These are phyloP conservation scores for Arachnomyces sp. DNA, from an alignment of 2,329 filamentous ascomycete genomes.

Conservation along the genomic window DNA sequence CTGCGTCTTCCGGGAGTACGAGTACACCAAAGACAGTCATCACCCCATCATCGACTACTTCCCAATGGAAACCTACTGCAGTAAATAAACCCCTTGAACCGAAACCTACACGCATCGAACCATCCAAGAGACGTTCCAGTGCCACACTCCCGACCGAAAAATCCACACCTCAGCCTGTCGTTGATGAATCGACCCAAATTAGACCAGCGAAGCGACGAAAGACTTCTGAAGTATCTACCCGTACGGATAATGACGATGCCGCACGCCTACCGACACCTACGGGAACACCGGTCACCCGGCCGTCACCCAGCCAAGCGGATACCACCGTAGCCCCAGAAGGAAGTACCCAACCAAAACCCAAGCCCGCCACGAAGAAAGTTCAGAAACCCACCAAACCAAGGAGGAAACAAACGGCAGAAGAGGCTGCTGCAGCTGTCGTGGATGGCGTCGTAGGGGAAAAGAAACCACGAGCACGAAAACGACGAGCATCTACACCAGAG, in stretches of 20 bases:
- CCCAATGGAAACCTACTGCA: too few species aligned
- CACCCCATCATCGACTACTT: too few species aligned
- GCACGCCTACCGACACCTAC: constrained; percentile 15
- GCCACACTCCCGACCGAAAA: not conserved
- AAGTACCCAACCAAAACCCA: too few species aligned
- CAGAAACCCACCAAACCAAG: constrained; percentile 14
- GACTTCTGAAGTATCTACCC: constrained; percentile 10
- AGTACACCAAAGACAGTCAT: too few species aligned
- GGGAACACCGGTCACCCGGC: constrained; percentile 9
- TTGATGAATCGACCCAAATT: constrained; percentile 10
- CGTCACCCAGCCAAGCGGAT: too few species aligned
- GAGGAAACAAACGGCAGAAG: constrained; percentile 20
- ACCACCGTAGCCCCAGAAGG: too few species aligned
- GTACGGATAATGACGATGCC: not conserved
- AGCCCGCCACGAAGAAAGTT: constrained; percentile 16
- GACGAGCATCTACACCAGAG: constrained; percentile 38
- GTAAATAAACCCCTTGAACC: too few species aligned
- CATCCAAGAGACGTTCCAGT: not conserved
- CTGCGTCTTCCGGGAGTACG: too few species aligned
- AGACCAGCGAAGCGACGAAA: constrained; percentile 24
- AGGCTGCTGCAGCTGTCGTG: constrained; percentile 16
- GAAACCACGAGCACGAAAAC: constrained; percentile 23
- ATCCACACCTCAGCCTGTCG: not conserved
- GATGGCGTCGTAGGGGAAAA: constrained; percentile 16
- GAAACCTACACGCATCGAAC: too few species aligned